Conservation (phyloP, 2,329 filamentous ascomycete genomes). For the Sphaerostilbella broomeana region DNA sequence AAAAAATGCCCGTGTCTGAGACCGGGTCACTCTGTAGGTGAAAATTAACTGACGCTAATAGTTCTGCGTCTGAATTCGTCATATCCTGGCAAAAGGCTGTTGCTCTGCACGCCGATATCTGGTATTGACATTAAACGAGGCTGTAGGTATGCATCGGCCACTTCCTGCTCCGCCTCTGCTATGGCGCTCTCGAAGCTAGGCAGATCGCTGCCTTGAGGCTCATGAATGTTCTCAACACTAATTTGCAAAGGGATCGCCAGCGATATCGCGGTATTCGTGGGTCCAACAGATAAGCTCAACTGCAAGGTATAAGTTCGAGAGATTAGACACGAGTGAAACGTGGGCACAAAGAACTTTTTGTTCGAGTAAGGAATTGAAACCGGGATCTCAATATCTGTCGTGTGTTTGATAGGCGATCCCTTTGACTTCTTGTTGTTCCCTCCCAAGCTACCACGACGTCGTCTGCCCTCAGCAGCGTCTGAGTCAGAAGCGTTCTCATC, state of each 20-base stretch:
- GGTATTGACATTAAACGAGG: slow-evolving; percentile 35
- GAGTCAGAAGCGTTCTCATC: slow-evolving; percentile 31
- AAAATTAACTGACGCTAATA: slow-evolving; percentile 1
- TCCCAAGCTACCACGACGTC: slow-evolving; percentile 13
- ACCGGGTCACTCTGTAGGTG: too few relatives aligned
- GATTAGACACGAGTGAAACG: slow-evolving; percentile 52
- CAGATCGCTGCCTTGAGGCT: slow-evolving; percentile 29
- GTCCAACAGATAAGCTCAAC: slow-evolving; percentile 37
- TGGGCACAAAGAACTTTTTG: slow-evolving; percentile 47
- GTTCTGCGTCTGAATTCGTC: slow-evolving; percentile 26
- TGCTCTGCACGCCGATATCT: slow-evolving; percentile 25
- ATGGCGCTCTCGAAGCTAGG: slow-evolving; percentile 47
- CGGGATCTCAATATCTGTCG: slow-evolving; percentile 40
- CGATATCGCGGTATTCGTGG: slow-evolving; percentile 37
- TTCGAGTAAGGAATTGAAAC: slow-evolving; percentile 40
- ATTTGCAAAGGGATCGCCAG: slow-evolving; percentile 47
- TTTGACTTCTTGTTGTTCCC: slow-evolving; percentile 22
- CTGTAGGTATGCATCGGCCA: slow-evolving; percentile 36
- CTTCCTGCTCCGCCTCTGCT: slow-evolving; percentile 34
- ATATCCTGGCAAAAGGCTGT: slow-evolving; percentile 34
- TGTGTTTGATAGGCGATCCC: slow-evolving; percentile 29
- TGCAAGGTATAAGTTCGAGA: slow-evolving; percentile 50
- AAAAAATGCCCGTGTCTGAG: neutral
- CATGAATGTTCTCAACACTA: slow-evolving; percentile 34
- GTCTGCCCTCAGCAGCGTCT: slow-evolving; percentile 20